Base-by-base conservation (phyloP, 179 eudicot species). In the Actinidia arguta region DNA sequence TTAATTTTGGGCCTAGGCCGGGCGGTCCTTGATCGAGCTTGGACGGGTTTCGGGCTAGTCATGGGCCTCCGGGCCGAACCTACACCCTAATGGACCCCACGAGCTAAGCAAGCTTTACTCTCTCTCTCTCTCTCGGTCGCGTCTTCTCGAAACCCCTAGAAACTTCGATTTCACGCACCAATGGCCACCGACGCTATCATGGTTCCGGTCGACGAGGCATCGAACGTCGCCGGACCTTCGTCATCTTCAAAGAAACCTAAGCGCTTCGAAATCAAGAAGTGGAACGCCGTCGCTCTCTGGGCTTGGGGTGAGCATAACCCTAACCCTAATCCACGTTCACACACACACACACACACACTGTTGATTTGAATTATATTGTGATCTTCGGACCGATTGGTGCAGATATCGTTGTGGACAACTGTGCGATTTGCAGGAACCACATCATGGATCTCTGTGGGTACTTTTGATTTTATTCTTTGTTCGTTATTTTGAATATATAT, bases 201-300 rank as follows among this genome's bases (percentile, higher is more conserved):
- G 91, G 84, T 78, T 54, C 85, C 86, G 4, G 89, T 82, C 52
- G 81, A 50, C 42, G 86, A 81, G 8, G 83, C 83, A 3, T 82
- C 90, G 11, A 46, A 79, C 16, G 52, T 58, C 6, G 79, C 82
- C 4, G 4, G 83, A 0, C 4, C 83, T 7, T 78, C 89, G 2
- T 82, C 92, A 0, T 93, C 92, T 5, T 67, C 93, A 18, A 93
- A 92, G 81, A 92, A 90, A 74, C 56, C 91, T 3, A 92, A 92
- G 86, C 95, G 94, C 6, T 94, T 94, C 77, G 98, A 94, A 87
- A 92, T 94, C 88, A 95, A 95, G 58, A 94, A 94, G 90, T 95
- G 98, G 98, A 95, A 91, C 90, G 98, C 98, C 42, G 98, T 95
- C 48, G 83, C 98, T 75, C 96, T 94, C 24, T 95, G 98, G 98